Evolutionary conservation across 2,329 filamentous ascomycete species (phyloP).

Genomic region (Colletotrichum caudatum): DNA sequence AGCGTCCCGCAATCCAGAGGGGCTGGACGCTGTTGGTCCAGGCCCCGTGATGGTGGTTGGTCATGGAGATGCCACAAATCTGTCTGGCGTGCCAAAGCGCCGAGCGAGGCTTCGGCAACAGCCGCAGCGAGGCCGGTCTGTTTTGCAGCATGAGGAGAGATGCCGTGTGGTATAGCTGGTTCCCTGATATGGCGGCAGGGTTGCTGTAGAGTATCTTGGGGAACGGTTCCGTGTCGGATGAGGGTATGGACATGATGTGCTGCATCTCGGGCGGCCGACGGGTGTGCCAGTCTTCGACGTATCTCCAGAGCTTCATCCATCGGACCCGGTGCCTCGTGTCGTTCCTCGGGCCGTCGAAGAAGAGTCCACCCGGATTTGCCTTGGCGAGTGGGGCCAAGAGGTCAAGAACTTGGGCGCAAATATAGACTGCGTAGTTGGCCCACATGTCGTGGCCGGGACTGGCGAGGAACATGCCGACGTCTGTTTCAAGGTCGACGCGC

Average conservation of each 20-base stretch:
- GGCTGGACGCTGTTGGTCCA: constrained; percentile 70
- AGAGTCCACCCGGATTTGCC: constrained; percentile 55
- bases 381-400: constrained; percentile 52
- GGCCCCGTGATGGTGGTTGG: constrained; percentile 67
- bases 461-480: constrained; percentile 52
- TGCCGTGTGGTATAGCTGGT: constrained; percentile 68
- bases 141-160: constrained; percentile 64
- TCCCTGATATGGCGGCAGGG: constrained; percentile 67
- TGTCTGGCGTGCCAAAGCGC: constrained; percentile 67
- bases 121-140: constrained; percentile 49
- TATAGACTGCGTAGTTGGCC: constrained; percentile 70
- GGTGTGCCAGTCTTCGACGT: constrained; percentile 61
- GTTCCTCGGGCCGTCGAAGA: constrained; percentile 45
- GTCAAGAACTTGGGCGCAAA: constrained; percentile 63
- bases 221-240: constrained; percentile 56
- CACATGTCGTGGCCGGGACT: constrained; percentile 62
- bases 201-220: constrained; percentile 65
- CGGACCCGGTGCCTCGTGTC: constrained; percentile 44
- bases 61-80: constrained; percentile 67
- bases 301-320: constrained; percentile 64
- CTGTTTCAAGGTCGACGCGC: constrained; percentile 47
- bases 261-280: constrained; percentile 60
- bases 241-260: constrained; percentile 56
- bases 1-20: constrained; percentile 66
- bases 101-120: constrained; percentile 50